Base-by-base conservation (phyloP, 2,329 filamentous ascomycete species). In the Phialophora expanda region DNA sequence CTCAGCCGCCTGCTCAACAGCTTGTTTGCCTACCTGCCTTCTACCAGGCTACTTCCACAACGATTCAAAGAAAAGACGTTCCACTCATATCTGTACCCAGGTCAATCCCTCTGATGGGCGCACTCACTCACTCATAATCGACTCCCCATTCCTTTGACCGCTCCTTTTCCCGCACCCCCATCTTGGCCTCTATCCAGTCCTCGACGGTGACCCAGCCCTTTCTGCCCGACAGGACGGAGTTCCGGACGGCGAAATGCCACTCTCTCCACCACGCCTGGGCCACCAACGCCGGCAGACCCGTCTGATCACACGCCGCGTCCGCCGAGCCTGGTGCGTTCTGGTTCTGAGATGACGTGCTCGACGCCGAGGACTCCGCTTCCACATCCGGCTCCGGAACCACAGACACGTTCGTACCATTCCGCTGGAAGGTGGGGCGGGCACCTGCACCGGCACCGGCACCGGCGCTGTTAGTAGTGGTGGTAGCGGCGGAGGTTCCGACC, bases 241-340 rank as follows among this genome's bases (percentile, higher is more conserved):
- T 71, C 44, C 62, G 63, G 30, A 71, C 68, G 8, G 67, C 64
- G 12, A 56, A 66, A 56, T 70, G 62, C 73, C 73, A 75, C 30
- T 73, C 71, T 14, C 66, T 65, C 72, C 73, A 75, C 73, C 73
- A 74, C 50, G 67, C 67, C 48, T 74, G 70, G 0, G 66, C 71
- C 20, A 68, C 46, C 22, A 66, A 38, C 6, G 54, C 61, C 6
- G 65, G 62, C 5, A 66, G 60, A 14, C 50, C 56, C 0, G 50
- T 48, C 44, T n/a, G 20, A 48, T 48, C 44, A 48, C 44, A n/a
- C 32, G 38, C 38, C 17, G 38, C 14, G 9, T 51, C 48, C 48
- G 48, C 11, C 20, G 41, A 20, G 24, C 22, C 56, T 8, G 34
- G n/a, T 5, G 22, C 24, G 6, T 14, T 46, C 38, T 53, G 22